phyloP scores from a whole-genome alignment of 1,284 basidiomycete genomes.

The Ceraceosorus bombacis region DNA sequence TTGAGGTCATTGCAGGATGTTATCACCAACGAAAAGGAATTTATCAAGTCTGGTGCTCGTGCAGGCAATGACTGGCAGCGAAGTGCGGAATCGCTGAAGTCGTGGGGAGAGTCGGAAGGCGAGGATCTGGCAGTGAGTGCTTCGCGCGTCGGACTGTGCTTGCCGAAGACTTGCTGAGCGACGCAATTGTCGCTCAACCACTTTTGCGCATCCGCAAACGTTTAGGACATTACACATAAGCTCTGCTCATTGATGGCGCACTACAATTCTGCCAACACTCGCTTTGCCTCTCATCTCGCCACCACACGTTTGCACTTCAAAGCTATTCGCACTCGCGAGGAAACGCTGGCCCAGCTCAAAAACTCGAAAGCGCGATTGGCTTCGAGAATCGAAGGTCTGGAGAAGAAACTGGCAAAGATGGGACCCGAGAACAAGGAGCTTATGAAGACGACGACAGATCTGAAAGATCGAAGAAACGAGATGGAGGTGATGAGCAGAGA shows the following conservation, averaged over 20 bases:
- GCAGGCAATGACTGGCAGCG: slow-evolving; percentile 62
- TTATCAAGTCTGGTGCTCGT: slow-evolving; percentile 64
- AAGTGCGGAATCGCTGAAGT: slow-evolving; percentile 65
- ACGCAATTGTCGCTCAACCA: not conserved
- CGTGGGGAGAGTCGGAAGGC: slow-evolving; percentile 77
- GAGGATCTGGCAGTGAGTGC: slow-evolving; percentile 69
- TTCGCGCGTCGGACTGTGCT: not conserved
- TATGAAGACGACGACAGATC: slow-evolving; percentile 63
- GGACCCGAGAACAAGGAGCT: slow-evolving; percentile 78
- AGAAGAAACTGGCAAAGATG: slow-evolving; percentile 86
- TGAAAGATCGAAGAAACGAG: slow-evolving; percentile 68
- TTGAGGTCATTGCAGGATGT: slow-evolving; percentile 74
- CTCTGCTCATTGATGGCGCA: slow-evolving; percentile 65
- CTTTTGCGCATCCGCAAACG: not conserved
- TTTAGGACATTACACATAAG: slow-evolving; percentile 67
- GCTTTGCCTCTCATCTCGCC: slow-evolving; percentile 67
- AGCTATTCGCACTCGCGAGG: slow-evolving; percentile 71
- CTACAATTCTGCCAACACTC: slow-evolving; percentile 62
- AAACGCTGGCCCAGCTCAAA: slow-evolving; percentile 69
- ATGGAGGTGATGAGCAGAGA: slow-evolving; percentile 69
- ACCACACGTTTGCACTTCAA: slow-evolving; percentile 60
- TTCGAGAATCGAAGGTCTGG: slow-evolving; percentile 73
- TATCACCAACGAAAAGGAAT: slow-evolving; percentile 77
- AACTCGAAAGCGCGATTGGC: slow-evolving; percentile 62
- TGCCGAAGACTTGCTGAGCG: not conserved